phyloP scores from a whole-genome alignment of 192 early-diverging fungal species.

The Coemansia interrupta region DNA sequence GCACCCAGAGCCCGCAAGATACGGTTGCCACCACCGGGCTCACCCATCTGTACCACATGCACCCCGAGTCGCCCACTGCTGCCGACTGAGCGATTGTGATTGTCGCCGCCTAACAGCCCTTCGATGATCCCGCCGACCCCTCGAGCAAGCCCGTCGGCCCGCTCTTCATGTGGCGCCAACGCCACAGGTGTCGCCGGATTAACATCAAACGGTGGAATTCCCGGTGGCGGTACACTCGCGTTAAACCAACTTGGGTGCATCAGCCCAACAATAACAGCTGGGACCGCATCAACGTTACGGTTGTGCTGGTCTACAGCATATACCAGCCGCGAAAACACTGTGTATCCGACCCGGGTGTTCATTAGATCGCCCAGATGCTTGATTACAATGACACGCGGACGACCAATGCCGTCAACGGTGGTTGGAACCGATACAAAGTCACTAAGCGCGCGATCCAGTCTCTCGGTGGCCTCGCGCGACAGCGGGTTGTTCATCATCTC shows the following conservation, averaged over 20 bases:
- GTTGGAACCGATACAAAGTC: constrained; percentile 23
- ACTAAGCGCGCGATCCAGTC: constrained; percentile 25
- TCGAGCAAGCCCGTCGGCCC: constrained; percentile 4
- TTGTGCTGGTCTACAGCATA: constrained; percentile 20
- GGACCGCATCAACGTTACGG: neutral
- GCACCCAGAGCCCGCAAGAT: constrained; percentile 15
- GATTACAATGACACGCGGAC: constrained; percentile 34
- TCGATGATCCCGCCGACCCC: constrained; percentile 22
- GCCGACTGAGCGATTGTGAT: constrained; percentile 3
- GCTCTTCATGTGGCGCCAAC: constrained; percentile 31
- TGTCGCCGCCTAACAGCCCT: constrained; percentile 18
- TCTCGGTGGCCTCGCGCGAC: constrained; percentile 27
- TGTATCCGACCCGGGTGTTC: constrained; percentile 51
- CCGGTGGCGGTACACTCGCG: constrained; percentile 34
- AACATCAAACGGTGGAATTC: constrained; percentile 49
- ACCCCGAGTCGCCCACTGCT: constrained; percentile 18
- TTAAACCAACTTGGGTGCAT: constrained; percentile 52
- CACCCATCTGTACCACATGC: constrained; percentile 31
- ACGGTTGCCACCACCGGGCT: neutral
- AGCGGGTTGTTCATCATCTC: constrained; percentile 54
- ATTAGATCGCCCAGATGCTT: constrained; percentile 51
- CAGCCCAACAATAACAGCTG: constrained; percentile 36
- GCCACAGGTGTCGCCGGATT: constrained; percentile 41
- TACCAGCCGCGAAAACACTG: constrained; percentile 40
- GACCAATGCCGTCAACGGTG: constrained; percentile 6